Base-by-base conservation (phyloP, 371 early-diverging fungal species). In the Rhizopus arrhizus region DNA sequence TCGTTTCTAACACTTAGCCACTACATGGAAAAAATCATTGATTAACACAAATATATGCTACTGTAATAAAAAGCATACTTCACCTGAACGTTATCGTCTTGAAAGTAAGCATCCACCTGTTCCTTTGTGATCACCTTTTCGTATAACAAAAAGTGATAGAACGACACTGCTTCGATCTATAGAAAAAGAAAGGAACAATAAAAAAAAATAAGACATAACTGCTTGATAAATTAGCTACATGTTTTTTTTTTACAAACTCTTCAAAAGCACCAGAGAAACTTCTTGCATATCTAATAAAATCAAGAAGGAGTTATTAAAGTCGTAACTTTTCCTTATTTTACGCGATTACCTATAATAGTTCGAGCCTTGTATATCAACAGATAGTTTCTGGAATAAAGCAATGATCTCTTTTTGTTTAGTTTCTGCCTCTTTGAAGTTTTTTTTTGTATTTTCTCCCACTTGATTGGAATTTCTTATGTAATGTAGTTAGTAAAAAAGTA, bases 121-220 rank as follows among this genome's bases (percentile, higher is more conserved):
- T 66, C 54, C 40, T 80, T 79, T 1, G 75, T 71, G 41, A 83
- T 77, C 10, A 89, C 58, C 32, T 57, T 54, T 42, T 77, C 72
- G 29, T 80, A 65, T 35, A 79, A 36, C 5, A 87, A 55, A 49
- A 81, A 89, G 40, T 80, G 68, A 40, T 82, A 60, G 59, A 89
- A 81, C 16, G 87, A 81, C 11, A 78, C 69, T 7, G 85, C 87
- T 61, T 89, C 89, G 55, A 89, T 84, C 81, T 83, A 70, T 4
- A 43, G 8, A 43, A 9, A 36, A 36, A 36, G 11, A 36, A 36
- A 11, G 36, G 48, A 61, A 31, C 22, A 28, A 15, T 11, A 36
- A 40, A 6, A 50, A 22, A 40, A 22, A 8, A 53, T 43, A 3
- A 47, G 8, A 36, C 22, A 22, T 22, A 22, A 22, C 22, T 22